Conservation (phyloP, 257 asterid species). For the Penstemon davidsonii region DNA sequence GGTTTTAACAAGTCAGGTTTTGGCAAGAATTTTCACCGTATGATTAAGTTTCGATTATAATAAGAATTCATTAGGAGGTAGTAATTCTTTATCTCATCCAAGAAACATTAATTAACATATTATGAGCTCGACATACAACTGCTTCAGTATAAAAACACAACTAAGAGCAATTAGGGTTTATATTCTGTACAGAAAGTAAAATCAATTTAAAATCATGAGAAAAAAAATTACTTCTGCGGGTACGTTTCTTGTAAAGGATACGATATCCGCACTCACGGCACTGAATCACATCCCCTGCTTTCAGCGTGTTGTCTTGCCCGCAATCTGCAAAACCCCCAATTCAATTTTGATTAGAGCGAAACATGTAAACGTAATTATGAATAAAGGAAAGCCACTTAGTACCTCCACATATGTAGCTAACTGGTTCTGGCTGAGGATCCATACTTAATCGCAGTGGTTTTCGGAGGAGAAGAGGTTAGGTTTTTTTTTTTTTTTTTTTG, state of each 20-base stretch:
- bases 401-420: slow-evolving; percentile 77
- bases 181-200: neutral
- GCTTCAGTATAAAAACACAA: too few species aligned
- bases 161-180: too few species aligned
- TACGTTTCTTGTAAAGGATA: slow-evolving; percentile 89
- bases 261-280: slow-evolving; percentile 93
- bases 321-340: slow-evolving; percentile 54
- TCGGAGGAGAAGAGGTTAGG: too few species aligned
- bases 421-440: slow-evolving; percentile 82
- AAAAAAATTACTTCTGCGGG: slow-evolving; percentile 61
- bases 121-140: too few species aligned
- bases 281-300: slow-evolving; percentile 81
- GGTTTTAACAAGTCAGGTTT: too few species aligned
- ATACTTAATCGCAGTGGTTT: slow-evolving; percentile 21
- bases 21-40: too few species aligned
- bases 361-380: neutral
- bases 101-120: too few species aligned
- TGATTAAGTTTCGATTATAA: too few species aligned
- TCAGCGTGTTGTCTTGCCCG: slow-evolving; percentile 84
- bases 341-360: neutral
- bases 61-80: too few species aligned
- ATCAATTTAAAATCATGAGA: neutral
- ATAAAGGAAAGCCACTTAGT: neutral
- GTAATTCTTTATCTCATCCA: too few species aligned
- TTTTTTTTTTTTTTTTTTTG: too few species aligned